A percentile compares a stretch with the other conserved stretches of the same genome.
Evolutionary conservation across 306 rosid species (phyloP).

Genomic region (Corylus avellana): DNA sequence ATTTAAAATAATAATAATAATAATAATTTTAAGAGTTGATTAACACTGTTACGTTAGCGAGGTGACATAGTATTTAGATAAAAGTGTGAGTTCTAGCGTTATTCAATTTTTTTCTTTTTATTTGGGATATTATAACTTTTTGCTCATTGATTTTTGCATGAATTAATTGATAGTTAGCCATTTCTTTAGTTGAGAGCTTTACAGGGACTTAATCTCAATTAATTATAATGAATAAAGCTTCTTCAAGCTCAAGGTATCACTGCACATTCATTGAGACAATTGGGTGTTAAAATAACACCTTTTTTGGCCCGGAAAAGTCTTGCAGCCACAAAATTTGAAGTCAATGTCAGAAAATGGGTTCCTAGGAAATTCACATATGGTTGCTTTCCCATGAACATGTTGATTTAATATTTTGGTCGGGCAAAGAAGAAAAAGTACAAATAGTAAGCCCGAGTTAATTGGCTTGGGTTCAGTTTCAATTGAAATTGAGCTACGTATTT

Average conservation of each 20-base stretch:
- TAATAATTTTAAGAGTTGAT: no score
- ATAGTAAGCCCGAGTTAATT: no score
- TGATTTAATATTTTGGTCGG: background rate
- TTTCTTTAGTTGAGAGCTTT: background rate
- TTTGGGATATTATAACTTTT: background rate
- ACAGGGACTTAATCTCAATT: background rate
- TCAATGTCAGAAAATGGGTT: background rate
- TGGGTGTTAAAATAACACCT: no score
- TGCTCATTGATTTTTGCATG: slow-evolving; percentile 5
- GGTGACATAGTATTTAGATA: no score
- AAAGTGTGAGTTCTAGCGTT: no score
- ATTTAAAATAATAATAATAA: no score
- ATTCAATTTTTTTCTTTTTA: background rate
- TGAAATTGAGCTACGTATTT: no score
- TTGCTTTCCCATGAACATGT: background rate
- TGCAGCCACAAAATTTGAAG: background rate
- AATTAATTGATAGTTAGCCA: background rate
- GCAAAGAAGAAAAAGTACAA: background rate
- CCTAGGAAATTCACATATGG: background rate
- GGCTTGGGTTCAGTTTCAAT: no score
- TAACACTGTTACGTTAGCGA: no score
- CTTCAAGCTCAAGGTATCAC: background rate
- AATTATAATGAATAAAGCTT: background rate
- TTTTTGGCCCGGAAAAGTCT: no score
- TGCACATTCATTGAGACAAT: background rate